These are phyloP conservation scores for Musa balbisiana DNA, from an alignment of 202 grass and related monocot genomes.

Conservation along the genomic window DNA sequence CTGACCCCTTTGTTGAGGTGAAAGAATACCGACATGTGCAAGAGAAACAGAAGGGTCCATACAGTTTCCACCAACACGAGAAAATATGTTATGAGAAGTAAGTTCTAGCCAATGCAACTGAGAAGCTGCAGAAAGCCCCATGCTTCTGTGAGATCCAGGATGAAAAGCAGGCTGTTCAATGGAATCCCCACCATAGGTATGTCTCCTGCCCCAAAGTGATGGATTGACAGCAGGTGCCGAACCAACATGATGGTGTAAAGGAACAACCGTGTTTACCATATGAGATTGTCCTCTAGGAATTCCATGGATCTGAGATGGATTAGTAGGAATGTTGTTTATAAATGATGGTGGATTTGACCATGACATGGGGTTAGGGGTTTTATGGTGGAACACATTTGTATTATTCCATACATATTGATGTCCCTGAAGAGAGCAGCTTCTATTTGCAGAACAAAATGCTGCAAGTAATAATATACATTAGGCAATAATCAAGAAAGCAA, in stretches of 20 bases:
- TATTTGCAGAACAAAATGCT: slow-evolving; percentile 25
- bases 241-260: slow-evolving; percentile 49
- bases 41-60: slow-evolving; percentile 42
- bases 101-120: slow-evolving; percentile 14
- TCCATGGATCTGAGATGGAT: slow-evolving; percentile 36
- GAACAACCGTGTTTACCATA: slow-evolving; percentile 31
- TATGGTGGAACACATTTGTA: slow-evolving; percentile 41
- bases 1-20: slow-evolving; percentile 39
- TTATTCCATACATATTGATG: slow-evolving; percentile 43
- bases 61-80: slow-evolving; percentile 34
- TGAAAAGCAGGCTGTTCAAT: slow-evolving; percentile 10
- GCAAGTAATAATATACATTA: neutral
- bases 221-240: slow-evolving; percentile 37
- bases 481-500: slow-evolving; percentile 7
- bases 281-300: slow-evolving; percentile 40
- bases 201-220: slow-evolving; percentile 17
- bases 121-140: slow-evolving; percentile 7
- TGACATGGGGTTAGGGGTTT: slow-evolving; percentile 30
- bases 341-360: slow-evolving; percentile 35
- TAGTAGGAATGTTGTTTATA: slow-evolving; percentile 19
- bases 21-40: slow-evolving; percentile 37
- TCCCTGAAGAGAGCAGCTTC: slow-evolving; percentile 41
- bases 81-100: slow-evolving; percentile 27
- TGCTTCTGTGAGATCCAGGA: slow-evolving; percentile 17
- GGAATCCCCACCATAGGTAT: slow-evolving; percentile 30